Base-by-base conservation (phyloP, 352 stramenopile species). In the Blastocystis sp. region DNA sequence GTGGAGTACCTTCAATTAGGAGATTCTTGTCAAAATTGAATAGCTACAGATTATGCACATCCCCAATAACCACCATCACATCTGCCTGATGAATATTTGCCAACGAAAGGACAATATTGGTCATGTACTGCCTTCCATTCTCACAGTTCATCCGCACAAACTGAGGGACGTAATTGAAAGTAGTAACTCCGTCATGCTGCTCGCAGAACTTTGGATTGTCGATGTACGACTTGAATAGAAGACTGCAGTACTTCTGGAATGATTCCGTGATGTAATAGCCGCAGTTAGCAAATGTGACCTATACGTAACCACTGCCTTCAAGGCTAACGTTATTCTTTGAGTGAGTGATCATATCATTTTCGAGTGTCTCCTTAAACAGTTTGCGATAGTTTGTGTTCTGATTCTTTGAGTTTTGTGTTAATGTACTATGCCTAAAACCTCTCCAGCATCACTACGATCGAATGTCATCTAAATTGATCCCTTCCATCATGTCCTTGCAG, bases 1-100 rank as follows among this genome's bases (percentile, higher is more conserved):
- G 73, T 23, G 73, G 50, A 9, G 73, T 84, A 20, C 73, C 73
- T 34, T 84, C 73, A 43, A 84, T 84, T 9, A 84, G 73, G 20
- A 84, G 53, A 45, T 84, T 84, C 73, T 84, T 84, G 29, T 84
- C 53, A 43, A 66, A 84, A 37, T 84, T 84, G 50, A 84, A 84
- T 43, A 45, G 50, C 73, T 84, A 84, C 13, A 37, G 7, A 9
- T 34, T 26, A 43, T 50, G 54, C 11, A 20, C 39, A 9, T 15
- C 9, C 2, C 5, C 15, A 11, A 69, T 20, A n/a, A 47, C 4
- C 29, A 84, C 73, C 34, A 84, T 64, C 43, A 84, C 56, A 29
- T 84, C 73, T 11, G 73, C 73, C 20, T 66, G 64, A 4, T 68
- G 20, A 23, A 43, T 37, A 18, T 66, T 23, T 20, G 73, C 73